These are phyloP conservation scores for Hansenula lynferdii DNA, from an alignment of 1,139 yeast species.

Conservation along the genomic window DNA sequence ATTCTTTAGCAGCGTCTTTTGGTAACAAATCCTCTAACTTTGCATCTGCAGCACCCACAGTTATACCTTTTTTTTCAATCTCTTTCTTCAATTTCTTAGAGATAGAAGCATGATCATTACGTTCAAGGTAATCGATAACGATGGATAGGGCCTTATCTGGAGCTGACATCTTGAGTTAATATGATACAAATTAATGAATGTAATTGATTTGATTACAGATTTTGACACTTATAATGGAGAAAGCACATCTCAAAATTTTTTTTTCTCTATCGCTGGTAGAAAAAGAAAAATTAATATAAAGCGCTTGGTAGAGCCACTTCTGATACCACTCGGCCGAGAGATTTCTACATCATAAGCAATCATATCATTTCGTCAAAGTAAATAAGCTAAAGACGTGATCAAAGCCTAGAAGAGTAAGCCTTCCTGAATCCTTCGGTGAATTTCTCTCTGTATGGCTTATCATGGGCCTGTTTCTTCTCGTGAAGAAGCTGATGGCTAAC, in stretches of 20 bases:
- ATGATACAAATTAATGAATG: background rate
- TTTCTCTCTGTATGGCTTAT: conserved; percentile 6
- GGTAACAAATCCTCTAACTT: conserved; percentile 22
- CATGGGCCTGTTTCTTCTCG: conserved; percentile 3
- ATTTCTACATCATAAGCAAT: background rate
- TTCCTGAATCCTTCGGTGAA: conserved; percentile 19
- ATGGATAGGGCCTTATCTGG: conserved; percentile 19
- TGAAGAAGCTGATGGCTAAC: background rate
- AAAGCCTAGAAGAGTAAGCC: background rate
- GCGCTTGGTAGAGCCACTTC: background rate
- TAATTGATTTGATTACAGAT: too few species aligned
- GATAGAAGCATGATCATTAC: conserved; percentile 33
- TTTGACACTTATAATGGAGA: too few species aligned
- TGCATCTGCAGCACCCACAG: conserved; percentile 4
- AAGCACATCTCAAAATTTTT: background rate
- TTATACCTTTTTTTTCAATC: conserved; percentile 13
- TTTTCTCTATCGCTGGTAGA: too few species aligned
- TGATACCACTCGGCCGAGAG: too few species aligned
- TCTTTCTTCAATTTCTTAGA: conserved; percentile 36
- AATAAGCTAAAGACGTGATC: too few species aligned
- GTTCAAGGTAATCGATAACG: conserved; percentile 25
- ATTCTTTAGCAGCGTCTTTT: conserved; percentile 16
- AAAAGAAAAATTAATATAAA: background rate
- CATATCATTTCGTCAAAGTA: background rate
- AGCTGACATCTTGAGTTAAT: conserved; percentile 20